These are phyloP conservation scores for Breviolum minutum DNA, from an alignment of 73 alveolate species.

Conservation along the genomic window DNA sequence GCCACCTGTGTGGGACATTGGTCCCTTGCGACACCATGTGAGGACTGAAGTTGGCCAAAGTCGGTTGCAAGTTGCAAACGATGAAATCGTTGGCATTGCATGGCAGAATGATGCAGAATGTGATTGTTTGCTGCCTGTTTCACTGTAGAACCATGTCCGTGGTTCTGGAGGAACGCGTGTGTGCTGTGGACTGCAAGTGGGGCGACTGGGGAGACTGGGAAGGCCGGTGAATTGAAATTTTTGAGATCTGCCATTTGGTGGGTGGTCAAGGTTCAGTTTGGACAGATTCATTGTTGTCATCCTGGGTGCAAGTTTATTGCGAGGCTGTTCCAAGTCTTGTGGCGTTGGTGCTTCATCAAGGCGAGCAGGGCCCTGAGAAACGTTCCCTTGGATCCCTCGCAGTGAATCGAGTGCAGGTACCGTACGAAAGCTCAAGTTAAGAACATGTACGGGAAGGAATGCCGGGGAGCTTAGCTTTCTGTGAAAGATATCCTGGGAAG, in stretches of 20 bases:
- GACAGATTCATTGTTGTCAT: too few relatives aligned
- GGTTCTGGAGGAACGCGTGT: slow-evolving; percentile 2
- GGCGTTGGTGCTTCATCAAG: slow-evolving; percentile 44
- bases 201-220: slow-evolving; percentile 88
- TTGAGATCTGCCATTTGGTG: not conserved
- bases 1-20: slow-evolving; percentile 26
- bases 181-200: slow-evolving; percentile 80
- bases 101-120: too few relatives aligned
- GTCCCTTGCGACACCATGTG: slow-evolving; percentile 1
- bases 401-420: not conserved
- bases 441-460: slow-evolving; percentile 38
- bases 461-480: not conserved
- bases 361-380: not conserved
- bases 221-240: not conserved
- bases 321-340: slow-evolving; percentile 88
- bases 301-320: not conserved
- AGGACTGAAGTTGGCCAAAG: not conserved
- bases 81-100: too few relatives aligned
- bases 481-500: not conserved
- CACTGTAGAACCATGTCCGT: not conserved
- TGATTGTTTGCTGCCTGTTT: not conserved
- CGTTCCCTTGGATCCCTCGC: too few relatives aligned
- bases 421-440: slow-evolving; percentile 53
- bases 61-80: not conserved
- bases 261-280: too few relatives aligned